Evolutionary conservation across 768 basidiomycete genomes (phyloP).

Genomic region (Cyathus striatus): DNA sequence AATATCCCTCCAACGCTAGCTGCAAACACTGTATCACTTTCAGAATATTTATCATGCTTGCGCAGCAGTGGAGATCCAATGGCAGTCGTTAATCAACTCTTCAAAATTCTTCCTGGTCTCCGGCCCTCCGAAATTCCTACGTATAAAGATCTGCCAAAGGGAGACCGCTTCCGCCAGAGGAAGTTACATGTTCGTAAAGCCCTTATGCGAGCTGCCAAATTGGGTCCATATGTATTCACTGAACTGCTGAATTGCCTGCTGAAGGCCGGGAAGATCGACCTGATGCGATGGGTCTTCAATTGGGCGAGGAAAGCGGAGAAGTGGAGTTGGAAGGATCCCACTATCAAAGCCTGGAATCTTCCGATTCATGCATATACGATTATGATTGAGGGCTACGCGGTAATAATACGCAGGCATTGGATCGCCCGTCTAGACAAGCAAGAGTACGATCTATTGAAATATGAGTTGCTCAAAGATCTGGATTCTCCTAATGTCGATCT

Average conservation of each 20-base stretch:
- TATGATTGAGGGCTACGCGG: conserved; percentile 59
- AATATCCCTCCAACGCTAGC: no score
- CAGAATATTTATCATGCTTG: no score
- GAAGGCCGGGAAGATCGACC: conserved; percentile 47
- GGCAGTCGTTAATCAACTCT: no score
- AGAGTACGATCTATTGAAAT: no score
- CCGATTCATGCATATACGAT: conserved; percentile 65
- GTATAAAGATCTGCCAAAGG: conserved; percentile 4
- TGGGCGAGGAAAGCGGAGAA: conserved; percentile 56
- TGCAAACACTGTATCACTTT: no score
- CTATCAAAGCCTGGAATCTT: conserved; percentile 53
- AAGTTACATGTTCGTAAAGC: conserved; percentile 15
- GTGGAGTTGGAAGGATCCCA: conserved; percentile 37
- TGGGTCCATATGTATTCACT: conserved; percentile 60
- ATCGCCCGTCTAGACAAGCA: no score
- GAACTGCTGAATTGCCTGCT: conserved; percentile 54
- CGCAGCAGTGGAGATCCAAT: no score
- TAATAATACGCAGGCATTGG: neutral
- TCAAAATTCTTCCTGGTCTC: conserved; percentile 1
- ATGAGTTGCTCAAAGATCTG: no score
- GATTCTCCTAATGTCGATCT: no score
- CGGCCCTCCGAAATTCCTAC: conserved; percentile 12
- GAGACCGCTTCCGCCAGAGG: neutral
- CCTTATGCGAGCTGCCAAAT: conserved; percentile 35
- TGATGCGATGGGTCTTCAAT: conserved; percentile 62